Base-by-base conservation (phyloP, 352 stramenopile genomes). In the Phytophthora sp. region DNA sequence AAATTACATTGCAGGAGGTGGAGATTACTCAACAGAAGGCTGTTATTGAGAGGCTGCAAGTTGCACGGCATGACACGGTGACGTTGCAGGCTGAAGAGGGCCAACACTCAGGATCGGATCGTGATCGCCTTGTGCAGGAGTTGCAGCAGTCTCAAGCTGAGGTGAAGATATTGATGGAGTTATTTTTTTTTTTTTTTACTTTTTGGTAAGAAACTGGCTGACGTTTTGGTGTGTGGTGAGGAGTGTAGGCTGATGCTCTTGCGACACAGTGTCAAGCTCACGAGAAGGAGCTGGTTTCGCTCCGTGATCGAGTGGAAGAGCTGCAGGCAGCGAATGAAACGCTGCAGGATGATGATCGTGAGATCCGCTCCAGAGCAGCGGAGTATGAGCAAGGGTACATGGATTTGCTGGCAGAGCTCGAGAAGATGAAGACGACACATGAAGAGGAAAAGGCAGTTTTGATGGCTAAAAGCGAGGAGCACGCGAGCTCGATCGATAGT, bases 351-450 rank as follows among this genome's bases (percentile, higher is more conserved):
- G 68, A 84, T 8, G 71, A 85, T 15, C 66, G 52, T 1, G 79
- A 85, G 13, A 46, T 74, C 1, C 72, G 79, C 5, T 73, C 63
- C 12, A 69, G 77, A 29, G 77, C 82, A 21, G 73, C 60, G 11
- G 80, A 93, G 51, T 93, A 90, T 51, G 84, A 93, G 36, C 84
- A 90, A 56, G 80, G 76, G 3, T 93, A 91, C 55, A 58, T 90
- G 60, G 44, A 74, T 13, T 45, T 93, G 26, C 49, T 93, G 18
- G 62, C 64, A 6, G 79, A 88, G 52, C 75, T 88, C 1, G 82
- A 77, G 59, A 79, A 74, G 38, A 56, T 71, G 38, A 85, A 87
- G 50, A 64, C 69, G 12, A 50, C 71, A 44, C 79, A 60, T 12
- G 76, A 90, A 50, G 72, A 79, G 26, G 82, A 91, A 35, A 90